Evolutionary conservation across 257 asterid species (phyloP).

Genomic region (Solanum chiquidenum): DNA sequence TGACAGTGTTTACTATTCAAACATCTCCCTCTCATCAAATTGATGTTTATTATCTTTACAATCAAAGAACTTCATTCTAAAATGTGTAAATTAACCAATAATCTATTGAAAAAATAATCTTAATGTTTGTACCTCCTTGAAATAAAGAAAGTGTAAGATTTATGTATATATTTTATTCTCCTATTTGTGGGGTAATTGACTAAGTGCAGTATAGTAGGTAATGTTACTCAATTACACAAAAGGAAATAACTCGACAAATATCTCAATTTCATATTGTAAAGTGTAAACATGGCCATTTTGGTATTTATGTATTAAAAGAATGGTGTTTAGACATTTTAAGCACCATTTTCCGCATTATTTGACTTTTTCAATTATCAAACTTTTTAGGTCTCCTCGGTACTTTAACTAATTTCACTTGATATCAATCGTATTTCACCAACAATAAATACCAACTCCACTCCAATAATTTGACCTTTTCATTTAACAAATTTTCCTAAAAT

Average conservation of each 20-base stretch:
- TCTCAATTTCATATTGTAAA: neutral
- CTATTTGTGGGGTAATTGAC: neutral
- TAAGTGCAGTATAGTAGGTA: neutral
- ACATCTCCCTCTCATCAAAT: too few species aligned
- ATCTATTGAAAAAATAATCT: too few species aligned
- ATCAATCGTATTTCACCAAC: neutral
- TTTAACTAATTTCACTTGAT: neutral
- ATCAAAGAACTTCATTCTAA: too few species aligned
- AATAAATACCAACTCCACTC: neutral
- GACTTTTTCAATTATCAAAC: neutral
- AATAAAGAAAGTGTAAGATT: too few species aligned
- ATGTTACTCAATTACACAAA: neutral
- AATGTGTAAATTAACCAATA: neutral
- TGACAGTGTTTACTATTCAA: too few species aligned
- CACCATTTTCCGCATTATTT: neutral
- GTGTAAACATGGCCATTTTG: neutral
- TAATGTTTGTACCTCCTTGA: too few species aligned
- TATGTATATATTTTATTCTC: neutral
- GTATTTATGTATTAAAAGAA: neutral
- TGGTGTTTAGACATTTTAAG: neutral
- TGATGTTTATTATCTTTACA: too few species aligned
- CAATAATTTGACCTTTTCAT: too few species aligned
- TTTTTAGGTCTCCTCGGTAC: neutral
- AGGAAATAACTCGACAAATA: neutral
- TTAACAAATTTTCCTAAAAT: too few species aligned